phyloP scores from a whole-genome alignment of 1,284 basidiomycete genomes.

The Ustilago xerochloae region DNA sequence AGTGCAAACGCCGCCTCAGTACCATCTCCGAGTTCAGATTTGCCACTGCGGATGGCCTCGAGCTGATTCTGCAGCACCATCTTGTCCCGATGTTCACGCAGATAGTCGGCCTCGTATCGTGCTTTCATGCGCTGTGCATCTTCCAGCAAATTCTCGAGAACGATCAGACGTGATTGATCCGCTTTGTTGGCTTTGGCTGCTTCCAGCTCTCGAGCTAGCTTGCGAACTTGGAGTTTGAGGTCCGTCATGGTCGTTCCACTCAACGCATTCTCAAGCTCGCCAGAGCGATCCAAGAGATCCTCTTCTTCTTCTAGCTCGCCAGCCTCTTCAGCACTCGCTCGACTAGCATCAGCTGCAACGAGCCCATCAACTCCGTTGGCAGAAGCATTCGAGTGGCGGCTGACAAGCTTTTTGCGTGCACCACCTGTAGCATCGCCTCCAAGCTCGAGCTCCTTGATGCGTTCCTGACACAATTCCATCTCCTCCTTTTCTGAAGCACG shows the following conservation, averaged over 20 bases:
- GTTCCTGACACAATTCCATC: constrained; percentile 87
- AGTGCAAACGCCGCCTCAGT: constrained; percentile 87
- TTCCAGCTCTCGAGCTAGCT: constrained; percentile 84
- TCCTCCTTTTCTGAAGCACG: constrained; percentile 84
- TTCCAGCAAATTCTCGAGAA: constrained; percentile 88
- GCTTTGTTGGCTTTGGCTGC: constrained; percentile 78
- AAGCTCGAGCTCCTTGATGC: constrained; percentile 87
- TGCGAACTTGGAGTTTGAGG: constrained; percentile 84
- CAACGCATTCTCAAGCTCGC: constrained; percentile 86
- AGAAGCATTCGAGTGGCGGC: constrained; percentile 41
- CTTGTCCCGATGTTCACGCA: constrained; percentile 84
- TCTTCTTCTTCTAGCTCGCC: constrained; percentile 29
- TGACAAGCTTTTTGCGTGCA: constrained; percentile 68
- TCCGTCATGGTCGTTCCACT: constrained; percentile 84
- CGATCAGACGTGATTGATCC: constrained; percentile 79
- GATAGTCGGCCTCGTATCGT: constrained; percentile 88
- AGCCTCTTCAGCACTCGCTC: constrained; percentile 20
- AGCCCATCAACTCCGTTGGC: constrained; percentile 55
- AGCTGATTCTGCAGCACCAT: constrained; percentile 82
- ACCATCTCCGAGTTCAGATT: constrained; percentile 79
- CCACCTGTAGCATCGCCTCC: constrained; percentile 65
- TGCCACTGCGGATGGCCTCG: constrained; percentile 88
- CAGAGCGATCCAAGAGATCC: constrained; percentile 74
- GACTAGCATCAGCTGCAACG: constrained; percentile 38
- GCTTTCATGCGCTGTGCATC: constrained; percentile 90